A percentile compares a stretch with the other conserved stretches of the same genome.
These are phyloP conservation scores for Trichothecium roseum DNA, from an alignment of 2,329 filamentous ascomycete species.

Conservation along the genomic window DNA sequence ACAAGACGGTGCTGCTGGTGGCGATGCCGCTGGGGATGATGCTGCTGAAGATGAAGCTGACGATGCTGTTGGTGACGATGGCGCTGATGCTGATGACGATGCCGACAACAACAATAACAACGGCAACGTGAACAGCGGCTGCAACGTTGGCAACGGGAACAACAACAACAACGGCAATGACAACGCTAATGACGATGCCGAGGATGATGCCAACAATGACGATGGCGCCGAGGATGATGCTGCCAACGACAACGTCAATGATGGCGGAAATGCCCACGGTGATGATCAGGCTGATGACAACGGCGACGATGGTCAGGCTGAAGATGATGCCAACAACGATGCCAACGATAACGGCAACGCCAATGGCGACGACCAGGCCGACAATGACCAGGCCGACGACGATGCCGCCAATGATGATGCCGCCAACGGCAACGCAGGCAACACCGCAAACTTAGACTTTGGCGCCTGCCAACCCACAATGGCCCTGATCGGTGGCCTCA, in stretches of 20 bases:
- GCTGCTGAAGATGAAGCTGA: constrained; percentile 16
- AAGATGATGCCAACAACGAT: constrained; percentile 6
- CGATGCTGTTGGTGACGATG: background rate
- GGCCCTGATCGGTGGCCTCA: constrained; percentile 47
- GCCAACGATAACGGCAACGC: constrained; percentile 7
- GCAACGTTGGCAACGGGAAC: constrained; percentile 6
- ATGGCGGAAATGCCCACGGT: constrained; percentile 9
- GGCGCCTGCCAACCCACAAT: constrained; percentile 45
- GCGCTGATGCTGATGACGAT: constrained; percentile 1
- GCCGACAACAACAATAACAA: constrained; percentile 10
- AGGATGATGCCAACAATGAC: constrained; percentile 9
- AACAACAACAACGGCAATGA: constrained; percentile 6
- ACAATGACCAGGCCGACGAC: constrained; percentile 9
- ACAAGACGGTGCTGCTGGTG: constrained; percentile 14
- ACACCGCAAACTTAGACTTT: constrained; percentile 34
- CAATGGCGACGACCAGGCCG: constrained; percentile 7
- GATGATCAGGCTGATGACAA: constrained; percentile 9
- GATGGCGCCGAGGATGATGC: constrained; percentile 8
- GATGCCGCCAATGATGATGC: constrained; percentile 16
- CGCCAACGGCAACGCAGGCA: constrained; percentile 13
- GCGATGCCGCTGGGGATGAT: constrained; percentile 16
- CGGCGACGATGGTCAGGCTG: constrained; percentile 9
- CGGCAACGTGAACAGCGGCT: constrained; percentile 7
- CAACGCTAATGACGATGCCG: constrained; percentile 8
- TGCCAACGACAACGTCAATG: constrained; percentile 10